Evolutionary conservation across 768 basidiomycete species (phyloP).

Genomic region (Cantharellus anzutake): DNA sequence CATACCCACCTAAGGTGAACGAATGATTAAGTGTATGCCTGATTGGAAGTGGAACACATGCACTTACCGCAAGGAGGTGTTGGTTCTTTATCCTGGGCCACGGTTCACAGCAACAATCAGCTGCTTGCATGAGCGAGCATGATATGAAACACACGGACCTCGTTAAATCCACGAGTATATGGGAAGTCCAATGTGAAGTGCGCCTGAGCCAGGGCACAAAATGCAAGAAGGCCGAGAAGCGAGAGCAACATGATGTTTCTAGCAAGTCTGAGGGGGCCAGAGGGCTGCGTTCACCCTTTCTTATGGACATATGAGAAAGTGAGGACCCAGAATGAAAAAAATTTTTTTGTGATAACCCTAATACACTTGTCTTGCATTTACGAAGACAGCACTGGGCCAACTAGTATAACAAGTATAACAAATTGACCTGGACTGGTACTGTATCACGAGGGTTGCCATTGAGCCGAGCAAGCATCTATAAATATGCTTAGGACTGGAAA

Average conservation of each 20-base stretch:
- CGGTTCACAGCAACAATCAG: not conserved
- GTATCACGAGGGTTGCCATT: no score
- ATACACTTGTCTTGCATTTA: no score
- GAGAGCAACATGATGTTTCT: not conserved
- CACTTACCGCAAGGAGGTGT: slow-evolving; percentile 43
- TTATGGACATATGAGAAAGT: no score
- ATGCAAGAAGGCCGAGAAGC: not conserved
- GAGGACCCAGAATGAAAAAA: no score
- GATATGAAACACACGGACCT: slow-evolving; percentile 15
- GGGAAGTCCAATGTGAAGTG: slow-evolving; percentile 76
- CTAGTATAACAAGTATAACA: no score
- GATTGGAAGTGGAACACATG: not conserved
- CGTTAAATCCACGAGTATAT: slow-evolving; percentile 51
- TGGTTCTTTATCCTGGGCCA: slow-evolving; percentile 17
- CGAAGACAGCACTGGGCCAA: no score
- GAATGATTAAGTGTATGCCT: not conserved
- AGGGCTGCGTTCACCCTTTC: no score
- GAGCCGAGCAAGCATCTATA: no score
- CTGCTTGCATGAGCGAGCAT: not conserved
- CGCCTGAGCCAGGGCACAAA: slow-evolving; percentile 18
- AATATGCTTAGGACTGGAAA: no score
- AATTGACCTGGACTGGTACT: no score
- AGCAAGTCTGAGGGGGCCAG: not conserved
- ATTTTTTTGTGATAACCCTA: no score
- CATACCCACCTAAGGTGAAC: slow-evolving; percentile 39